A percentile compares a stretch with the other conserved stretches of the same genome.
phyloP scores from a whole-genome alignment of 805 yeast species.

The Candida sithepensis region DNA sequence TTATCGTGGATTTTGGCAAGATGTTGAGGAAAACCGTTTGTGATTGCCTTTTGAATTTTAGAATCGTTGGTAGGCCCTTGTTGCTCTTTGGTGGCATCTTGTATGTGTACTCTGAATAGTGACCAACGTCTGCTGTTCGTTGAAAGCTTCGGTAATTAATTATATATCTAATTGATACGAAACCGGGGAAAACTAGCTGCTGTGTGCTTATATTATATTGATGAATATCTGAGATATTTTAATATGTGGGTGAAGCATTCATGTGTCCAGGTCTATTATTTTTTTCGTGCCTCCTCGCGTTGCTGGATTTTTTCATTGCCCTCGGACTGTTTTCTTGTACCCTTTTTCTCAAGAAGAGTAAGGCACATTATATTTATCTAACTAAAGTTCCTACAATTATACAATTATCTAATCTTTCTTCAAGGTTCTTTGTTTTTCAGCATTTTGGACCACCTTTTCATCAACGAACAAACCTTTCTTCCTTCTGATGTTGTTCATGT shows the following conservation, averaged over 20 bases:
- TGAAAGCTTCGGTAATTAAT: background rate
- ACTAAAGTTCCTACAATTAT: no score
- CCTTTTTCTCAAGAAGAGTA: no score
- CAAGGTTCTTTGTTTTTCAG: constrained; percentile 90
- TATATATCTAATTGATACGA: no score
- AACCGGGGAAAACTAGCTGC: no score
- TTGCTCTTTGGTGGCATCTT: constrained; percentile 27
- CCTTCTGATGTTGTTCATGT: constrained; percentile 77
- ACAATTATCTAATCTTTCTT: constrained; percentile 46
- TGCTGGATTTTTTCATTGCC: no score
- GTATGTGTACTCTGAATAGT: background rate
- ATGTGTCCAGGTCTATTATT: no score
- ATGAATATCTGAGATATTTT: no score
- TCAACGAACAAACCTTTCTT: constrained; percentile 88
- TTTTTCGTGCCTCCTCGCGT: no score
- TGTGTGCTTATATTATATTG: no score
- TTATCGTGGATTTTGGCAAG: constrained; percentile 19
- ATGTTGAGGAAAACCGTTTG: constrained; percentile 32
- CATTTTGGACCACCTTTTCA: constrained; percentile 84
- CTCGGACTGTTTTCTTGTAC: no score
- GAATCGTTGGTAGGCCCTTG: constrained; percentile 17
- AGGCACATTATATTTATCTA: no score
- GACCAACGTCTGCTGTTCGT: background rate
- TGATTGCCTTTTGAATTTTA: constrained; percentile 34
- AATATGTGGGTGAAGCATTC: no score